Evolutionary conservation across 306 rosid species (phyloP), one percentile per base, ranked within the genome.

Genomic region (Medicago arabica): DNA sequence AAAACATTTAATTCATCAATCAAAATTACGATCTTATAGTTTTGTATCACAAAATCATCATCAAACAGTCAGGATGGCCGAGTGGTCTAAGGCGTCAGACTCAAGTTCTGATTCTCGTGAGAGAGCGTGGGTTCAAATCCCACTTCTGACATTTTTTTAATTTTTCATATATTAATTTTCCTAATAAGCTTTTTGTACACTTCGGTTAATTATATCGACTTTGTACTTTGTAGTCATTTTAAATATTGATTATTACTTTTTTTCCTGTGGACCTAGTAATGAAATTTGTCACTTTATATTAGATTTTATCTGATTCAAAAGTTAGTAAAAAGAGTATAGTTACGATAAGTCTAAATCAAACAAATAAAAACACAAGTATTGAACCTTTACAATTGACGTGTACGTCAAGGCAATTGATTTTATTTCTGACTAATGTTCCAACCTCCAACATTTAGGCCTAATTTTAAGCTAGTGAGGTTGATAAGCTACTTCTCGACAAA

Each of bases 121-220:
- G 80, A 76, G 68, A 13, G 70, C 55, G 74, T 76, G 68, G 68
- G 74, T 76, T 76, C 80, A 76, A 76, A 76, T 67, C 80, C 80
- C 80, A 75, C 72, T 75, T 64, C 72, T 74, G 78, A 74, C 79
- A 75, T 47, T 69, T 50, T 50, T 50, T 7, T 6, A n/a, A 4
- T 13, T 13, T 49, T 15, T 5, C 7, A n/a, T 1, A 1, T 15
- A 49, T 50, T 49, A 15, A 14, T 49, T 49, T 49, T 4, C 8
- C 1, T 1, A 44, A 12, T 4, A 12, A 3, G 50, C 50, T 4
- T 49, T 15, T 14, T 49, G 7, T 13, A 49, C 17, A 15, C 8
- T 14, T 49, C 9, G 2, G 54, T 5, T 4, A 49, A 14, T 1
- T 31, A 31, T 12, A 10, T 43, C 0, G 47, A 43, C 11, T 43